phyloP scores from a whole-genome alignment of 2,329 filamentous ascomycete genomes.

The Ilyonectria sp. region DNA sequence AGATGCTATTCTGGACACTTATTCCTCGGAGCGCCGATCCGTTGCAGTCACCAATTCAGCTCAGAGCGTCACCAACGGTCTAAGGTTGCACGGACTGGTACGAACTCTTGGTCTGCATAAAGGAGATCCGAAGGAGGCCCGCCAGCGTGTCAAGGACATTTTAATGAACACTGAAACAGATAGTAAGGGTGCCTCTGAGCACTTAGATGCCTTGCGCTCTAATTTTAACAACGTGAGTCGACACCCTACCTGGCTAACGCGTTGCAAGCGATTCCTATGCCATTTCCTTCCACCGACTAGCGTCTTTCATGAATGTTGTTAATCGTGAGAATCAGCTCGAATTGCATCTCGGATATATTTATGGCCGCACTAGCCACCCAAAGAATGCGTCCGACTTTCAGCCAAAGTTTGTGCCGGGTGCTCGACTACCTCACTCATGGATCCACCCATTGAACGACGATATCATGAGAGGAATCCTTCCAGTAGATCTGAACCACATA shows the following conservation, averaged over 20 bases:
- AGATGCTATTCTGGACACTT: background rate
- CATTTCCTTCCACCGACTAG: background rate
- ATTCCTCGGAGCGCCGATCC: background rate
- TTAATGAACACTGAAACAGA: background rate
- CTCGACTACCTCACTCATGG: background rate
- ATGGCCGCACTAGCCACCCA: background rate
- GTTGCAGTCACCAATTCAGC: background rate
- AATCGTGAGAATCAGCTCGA: background rate
- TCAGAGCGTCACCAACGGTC: background rate
- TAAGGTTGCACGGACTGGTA: background rate
- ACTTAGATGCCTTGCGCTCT: background rate
- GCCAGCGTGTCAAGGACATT: background rate
- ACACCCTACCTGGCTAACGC: background rate
- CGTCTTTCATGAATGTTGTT: background rate
- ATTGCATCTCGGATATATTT: background rate
- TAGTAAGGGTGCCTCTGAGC: background rate
- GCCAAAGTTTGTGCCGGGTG: background rate
- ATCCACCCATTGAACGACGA: background rate
- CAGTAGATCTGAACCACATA: background rate
- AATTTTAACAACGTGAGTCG: background rate
- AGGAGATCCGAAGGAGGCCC: background rate
- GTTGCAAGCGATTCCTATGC: background rate
- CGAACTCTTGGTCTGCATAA: background rate
- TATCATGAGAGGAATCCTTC: background rate
- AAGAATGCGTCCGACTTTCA: background rate